Base-by-base conservation (phyloP, 192 early-diverging fungal species). In the Podila verticillata region DNA sequence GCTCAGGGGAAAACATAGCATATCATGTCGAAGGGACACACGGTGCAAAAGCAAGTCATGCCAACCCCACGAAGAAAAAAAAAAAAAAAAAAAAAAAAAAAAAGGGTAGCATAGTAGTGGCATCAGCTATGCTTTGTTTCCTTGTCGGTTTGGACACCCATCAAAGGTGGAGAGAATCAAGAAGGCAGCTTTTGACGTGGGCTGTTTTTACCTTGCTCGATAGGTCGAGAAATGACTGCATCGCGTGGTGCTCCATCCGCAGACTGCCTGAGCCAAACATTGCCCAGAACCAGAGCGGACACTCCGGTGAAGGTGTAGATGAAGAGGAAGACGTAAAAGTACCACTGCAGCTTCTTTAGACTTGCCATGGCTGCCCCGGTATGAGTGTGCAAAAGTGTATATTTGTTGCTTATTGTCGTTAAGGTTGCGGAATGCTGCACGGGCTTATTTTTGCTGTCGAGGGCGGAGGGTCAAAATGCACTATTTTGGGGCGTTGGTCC, bases 171-270 rank as follows among this genome's bases (percentile, higher is more conserved):
- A 2, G 39, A 44, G 17, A 44, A 2, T 1, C 7, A 7, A 44
- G 39, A 15, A 7, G 3, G 39, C 4, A 4, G 39, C 17, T 0
- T 39, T 8, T 39, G 36, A 15, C 39, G 15, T 1, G 39, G 39
- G 12, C 3, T 17, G 39, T 2, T 34, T 2, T 31, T 70, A 80
- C 77, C 70, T 39, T 68, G 32, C 60, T 80, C 77, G 68, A 80
- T 63, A 17, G 54, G 48, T 26, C 70, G 69, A 9, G 77, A 80
- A 66, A 80, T 80, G 61, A 80, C 77, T 19, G 77, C 70, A 19
- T 80, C 77, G 56, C 77, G 65, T 12, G 77, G 77, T 32, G 77
- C 77, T 39, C 77, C 77, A 2, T 80, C 77, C 26, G 32, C 60
- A 0, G 77, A 67, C 44, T 79, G 75, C 34, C 31, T 34, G 5